Conservation (phyloP, 1,139 yeast genomes). For the Eremothecium coryli region DNA sequence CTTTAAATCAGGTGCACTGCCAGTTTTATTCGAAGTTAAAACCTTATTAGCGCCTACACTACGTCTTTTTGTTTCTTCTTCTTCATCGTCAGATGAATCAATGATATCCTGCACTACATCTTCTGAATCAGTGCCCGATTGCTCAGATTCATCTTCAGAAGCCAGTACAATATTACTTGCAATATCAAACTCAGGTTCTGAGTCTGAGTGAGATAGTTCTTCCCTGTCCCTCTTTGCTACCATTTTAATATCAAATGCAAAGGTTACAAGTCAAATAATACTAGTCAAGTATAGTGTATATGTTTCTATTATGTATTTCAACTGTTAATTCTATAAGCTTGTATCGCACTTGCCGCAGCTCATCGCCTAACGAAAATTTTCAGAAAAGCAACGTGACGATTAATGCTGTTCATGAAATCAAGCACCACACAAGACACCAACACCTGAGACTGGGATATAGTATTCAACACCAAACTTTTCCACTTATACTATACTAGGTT, state of each 20-base stretch:
- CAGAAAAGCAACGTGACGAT: no score
- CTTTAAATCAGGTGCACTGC: constrained; percentile 14
- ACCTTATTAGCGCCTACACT: constrained; percentile 19
- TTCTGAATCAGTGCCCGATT: constrained; percentile 39
- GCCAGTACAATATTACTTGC: constrained; percentile 52
- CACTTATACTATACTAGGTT: no score
- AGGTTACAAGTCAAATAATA: no score
- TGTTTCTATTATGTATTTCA: no score
- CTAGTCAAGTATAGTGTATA: no score
- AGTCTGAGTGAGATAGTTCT: constrained; percentile 32
- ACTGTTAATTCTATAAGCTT: no score
- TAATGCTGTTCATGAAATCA: no score
- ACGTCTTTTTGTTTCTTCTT: constrained; percentile 27
- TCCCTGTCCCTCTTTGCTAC: constrained; percentile 11
- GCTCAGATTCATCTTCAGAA: constrained; percentile 33
- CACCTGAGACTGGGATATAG: no score
- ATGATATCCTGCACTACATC: constrained; percentile 46
- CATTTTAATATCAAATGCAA: constrained; percentile 3
- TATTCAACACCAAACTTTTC: no score
- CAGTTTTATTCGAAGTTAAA: constrained; percentile 15
- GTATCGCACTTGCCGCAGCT: no score
- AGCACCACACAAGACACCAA: no score
- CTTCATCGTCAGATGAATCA: constrained; percentile 27
- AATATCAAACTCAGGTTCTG: constrained; percentile 61
- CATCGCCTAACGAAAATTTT: no score